A percentile compares a stretch with the other conserved stretches of the same genome.
phyloP scores from a whole-genome alignment of 2,329 filamentous ascomycete genomes.

The Trichoderma atrobrunneum region DNA sequence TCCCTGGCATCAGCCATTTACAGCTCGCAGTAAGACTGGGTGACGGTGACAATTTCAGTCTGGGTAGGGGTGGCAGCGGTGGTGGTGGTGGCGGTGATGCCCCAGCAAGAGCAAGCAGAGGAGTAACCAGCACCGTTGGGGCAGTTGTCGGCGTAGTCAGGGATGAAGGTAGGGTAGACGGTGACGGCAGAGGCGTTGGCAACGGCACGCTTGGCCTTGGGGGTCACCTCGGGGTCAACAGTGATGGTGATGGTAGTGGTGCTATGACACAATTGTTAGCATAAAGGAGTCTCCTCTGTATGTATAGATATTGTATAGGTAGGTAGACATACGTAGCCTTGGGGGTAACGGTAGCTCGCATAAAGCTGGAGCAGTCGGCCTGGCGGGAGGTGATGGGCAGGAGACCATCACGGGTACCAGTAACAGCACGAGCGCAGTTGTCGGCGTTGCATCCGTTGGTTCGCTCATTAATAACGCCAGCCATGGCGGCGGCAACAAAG shows the following conservation, averaged over 20 bases:
- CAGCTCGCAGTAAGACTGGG: conserved; percentile 40
- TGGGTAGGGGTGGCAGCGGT: conserved; percentile 40
- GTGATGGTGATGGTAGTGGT: conserved; percentile 40
- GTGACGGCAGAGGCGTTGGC: conserved; percentile 33
- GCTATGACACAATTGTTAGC: conserved; percentile 19
- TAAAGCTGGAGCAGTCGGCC: conserved; percentile 42
- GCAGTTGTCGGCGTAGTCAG: conserved; percentile 42
- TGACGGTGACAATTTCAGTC: conserved; percentile 42
- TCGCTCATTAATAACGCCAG: conserved; percentile 35
- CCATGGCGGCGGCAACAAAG: conserved; percentile 37
- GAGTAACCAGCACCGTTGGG: conserved; percentile 35
- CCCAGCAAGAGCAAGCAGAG: conserved; percentile 46
- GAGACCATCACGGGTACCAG: conserved; percentile 41
- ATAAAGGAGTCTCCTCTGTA: neutral
- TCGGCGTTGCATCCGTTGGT: conserved; percentile 36
- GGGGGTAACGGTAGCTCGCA: conserved; percentile 40
- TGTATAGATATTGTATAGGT: neutral
- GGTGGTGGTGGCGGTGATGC: conserved; percentile 39
- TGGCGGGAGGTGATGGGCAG: conserved; percentile 35
- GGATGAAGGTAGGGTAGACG: conserved; percentile 33
- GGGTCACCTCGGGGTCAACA: conserved; percentile 32
- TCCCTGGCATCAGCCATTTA: conserved; percentile 18
- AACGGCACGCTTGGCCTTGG: conserved; percentile 30
- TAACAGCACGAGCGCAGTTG: conserved; percentile 48
- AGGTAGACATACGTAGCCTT: conserved; percentile 39